Evolutionary conservation across 2,329 filamentous ascomycete genomes (phyloP).

Genomic region (Geosmithia flava): DNA sequence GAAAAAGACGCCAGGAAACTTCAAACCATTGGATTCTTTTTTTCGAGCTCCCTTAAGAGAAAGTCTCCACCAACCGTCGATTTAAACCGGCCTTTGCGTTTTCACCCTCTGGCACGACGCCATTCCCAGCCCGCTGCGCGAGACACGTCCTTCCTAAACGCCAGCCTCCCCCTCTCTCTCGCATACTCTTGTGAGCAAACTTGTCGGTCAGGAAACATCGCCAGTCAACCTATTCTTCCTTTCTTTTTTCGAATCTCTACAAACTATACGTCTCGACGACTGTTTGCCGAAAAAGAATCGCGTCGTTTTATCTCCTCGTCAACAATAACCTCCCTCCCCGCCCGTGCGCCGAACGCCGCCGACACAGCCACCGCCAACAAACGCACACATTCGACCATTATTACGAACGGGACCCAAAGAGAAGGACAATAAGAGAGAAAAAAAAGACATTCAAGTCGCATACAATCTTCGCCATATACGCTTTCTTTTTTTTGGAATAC

Average conservation of each 20-base stretch:
- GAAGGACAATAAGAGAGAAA: too few relatives aligned
- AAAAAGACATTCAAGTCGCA: too few relatives aligned
- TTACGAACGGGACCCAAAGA: too few relatives aligned
- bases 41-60: background rate
- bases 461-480: too few relatives aligned
- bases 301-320: too few relatives aligned
- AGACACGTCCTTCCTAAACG: background rate
- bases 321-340: too few relatives aligned
- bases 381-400: too few relatives aligned
- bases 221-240: constrained; percentile 1
- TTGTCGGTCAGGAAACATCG: background rate
- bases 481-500: background rate
- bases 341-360: too few relatives aligned
- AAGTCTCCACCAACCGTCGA: background rate
- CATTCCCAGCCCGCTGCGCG: background rate
- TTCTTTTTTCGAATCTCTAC: constrained; percentile 1
- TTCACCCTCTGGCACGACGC: constrained; percentile 1
- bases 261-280: constrained; percentile 2
- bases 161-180: background rate
- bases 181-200: background rate
- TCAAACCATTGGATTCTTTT: background rate
- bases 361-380: too few relatives aligned
- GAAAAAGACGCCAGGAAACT: background rate
- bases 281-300: background rate
- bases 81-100: background rate